A percentile compares a stretch with the other conserved stretches of the same genome.
Evolutionary conservation across 331 rosid species (phyloP).

Genomic region (Prunus yedoensis): DNA sequence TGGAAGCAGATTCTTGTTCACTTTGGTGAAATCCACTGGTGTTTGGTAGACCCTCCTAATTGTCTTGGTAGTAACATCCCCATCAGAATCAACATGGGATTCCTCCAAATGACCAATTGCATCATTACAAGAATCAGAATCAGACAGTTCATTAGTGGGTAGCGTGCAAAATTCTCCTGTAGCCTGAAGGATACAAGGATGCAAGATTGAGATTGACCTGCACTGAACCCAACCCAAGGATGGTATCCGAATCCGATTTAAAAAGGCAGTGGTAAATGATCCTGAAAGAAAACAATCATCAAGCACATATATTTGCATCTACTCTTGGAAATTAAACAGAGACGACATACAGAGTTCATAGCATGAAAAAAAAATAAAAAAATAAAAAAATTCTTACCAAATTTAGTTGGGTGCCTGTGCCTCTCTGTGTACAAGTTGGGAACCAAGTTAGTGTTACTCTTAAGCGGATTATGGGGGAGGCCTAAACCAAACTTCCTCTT

Average conservation of each 20-base stretch:
- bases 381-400: neutral
- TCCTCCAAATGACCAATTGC: conserved; percentile 8
- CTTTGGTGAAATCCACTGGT: conserved; percentile 58
- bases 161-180: conserved; percentile 18
- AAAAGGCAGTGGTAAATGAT: neutral
- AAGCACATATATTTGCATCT: neutral
- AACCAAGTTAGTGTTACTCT: neutral
- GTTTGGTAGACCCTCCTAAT: conserved; percentile 13
- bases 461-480: neutral
- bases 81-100: conserved; percentile 7
- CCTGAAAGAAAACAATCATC: conserved; percentile 6
- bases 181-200: conserved; percentile 8
- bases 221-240: conserved; percentile 13
- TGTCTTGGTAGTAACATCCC: conserved; percentile 18
- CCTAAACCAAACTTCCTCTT: conserved; percentile 24
- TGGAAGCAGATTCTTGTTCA: conserved; percentile 54
- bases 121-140: conserved; percentile 8
- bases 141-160: neutral
- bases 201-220: conserved; percentile 17
- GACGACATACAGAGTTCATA: neutral
- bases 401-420: neutral
- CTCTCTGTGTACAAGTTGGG: neutral
- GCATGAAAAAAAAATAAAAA: neutral
- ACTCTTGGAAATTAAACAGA: neutral
- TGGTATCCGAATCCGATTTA: neutral